Conservation (phyloP, 208 protist genomes). For the Leptomonas seymouri region DNA sequence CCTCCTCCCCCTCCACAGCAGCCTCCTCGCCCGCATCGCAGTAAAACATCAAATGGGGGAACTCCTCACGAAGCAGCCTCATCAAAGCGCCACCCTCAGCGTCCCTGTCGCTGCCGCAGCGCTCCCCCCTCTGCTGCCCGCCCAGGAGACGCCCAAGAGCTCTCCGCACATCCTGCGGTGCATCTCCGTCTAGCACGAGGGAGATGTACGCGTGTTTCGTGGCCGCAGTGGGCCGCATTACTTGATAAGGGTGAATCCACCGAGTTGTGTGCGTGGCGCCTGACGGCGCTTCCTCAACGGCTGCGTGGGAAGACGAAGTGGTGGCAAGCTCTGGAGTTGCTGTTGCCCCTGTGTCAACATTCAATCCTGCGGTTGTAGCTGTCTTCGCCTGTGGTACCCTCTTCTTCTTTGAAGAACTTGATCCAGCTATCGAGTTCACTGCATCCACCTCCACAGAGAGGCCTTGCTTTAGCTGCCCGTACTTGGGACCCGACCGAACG, state of each 20-base stretch:
- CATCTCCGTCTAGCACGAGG: slow-evolving; percentile 77
- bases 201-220: slow-evolving; percentile 65
- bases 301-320: too few relatives aligned
- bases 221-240: slow-evolving; percentile 52
- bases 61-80: slow-evolving; percentile 18
- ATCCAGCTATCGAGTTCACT: not conserved
- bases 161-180: slow-evolving; percentile 38
- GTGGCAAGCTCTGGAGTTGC: not conserved
- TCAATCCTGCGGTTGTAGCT: not conserved
- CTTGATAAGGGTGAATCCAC: slow-evolving; percentile 58
- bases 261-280: not conserved
- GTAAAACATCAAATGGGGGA: slow-evolving; percentile 31
- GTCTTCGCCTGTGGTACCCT: not conserved
- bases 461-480: slow-evolving; percentile 69
- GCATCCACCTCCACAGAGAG: slow-evolving; percentile 43
- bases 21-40: not conserved
- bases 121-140: not conserved
- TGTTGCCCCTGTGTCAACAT: not conserved
- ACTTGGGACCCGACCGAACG: slow-evolving; percentile 70
- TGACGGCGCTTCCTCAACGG: not conserved
- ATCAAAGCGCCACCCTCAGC: slow-evolving; percentile 17
- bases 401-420: not conserved
- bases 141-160: slow-evolving; percentile 52
- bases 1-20: not conserved
- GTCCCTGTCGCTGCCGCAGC: not conserved